Base-by-base conservation (phyloP, 805 yeast genomes). In the Pichia gijzeniarum region DNA sequence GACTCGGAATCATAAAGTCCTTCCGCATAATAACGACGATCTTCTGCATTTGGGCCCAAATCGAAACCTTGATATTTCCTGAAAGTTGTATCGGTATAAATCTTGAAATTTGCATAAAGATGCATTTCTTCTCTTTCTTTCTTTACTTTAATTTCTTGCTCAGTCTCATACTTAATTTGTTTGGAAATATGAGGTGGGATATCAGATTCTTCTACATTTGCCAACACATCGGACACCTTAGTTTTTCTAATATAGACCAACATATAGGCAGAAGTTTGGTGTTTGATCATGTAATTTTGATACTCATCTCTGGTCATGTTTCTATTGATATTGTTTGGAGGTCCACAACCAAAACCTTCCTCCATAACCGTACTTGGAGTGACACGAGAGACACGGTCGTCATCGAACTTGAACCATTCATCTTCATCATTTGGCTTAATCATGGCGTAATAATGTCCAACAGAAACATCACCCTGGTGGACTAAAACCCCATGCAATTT, bases 261-360 rank as follows among this genome's bases (percentile, higher is more conserved):
- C 99, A 93, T 93, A 60, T 93, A 93, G 2, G 99, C 99, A 35
- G 93, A 86, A 0, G 98, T 90, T 33, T 88, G 93, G 39, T 96
- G 79, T 53, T 86, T 77, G 25, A 85, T 67, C 38, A 74, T 71
- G 49, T 82, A 81, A 40, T 74, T 81, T 49, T 79, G 80, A 45
- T 78, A 82, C 51, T 83, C 82, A 14, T 67, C 66, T 55, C 83
- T 72, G 0, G 82, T 65, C 67, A 84, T 64, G 42, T 66, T 68
- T 35, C 73, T 67, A 18, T 79, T 61, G 37, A 74, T 72, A 12
- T 68, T 70, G 19, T 71, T 74, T 17, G 79, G 53, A 47, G 74
- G 76, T 45, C 81, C 81, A 17, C 87, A 86, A 4, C 99, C 99
- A 67, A 80, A 93, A 61, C 91, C 93, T 44, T 87, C 95, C 32